Conservation (phyloP, 441 rosid genomes). For the Jatropha multifida region DNA sequence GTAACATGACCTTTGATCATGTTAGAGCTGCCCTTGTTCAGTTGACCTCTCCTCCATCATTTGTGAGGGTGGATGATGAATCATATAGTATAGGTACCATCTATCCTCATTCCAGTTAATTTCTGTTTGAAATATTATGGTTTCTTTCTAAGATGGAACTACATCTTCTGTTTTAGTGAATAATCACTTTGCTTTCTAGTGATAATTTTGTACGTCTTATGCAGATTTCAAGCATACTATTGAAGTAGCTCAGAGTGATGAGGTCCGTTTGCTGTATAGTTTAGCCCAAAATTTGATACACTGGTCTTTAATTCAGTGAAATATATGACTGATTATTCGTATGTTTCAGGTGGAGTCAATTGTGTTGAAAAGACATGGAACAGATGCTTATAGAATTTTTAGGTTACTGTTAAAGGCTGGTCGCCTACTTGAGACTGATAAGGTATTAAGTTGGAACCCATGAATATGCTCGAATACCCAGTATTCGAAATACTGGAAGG, state of each 20-base stretch:
- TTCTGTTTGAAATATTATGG: not conserved
- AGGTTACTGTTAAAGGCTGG: slow-evolving; percentile 56
- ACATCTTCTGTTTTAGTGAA: slow-evolving; percentile 17
- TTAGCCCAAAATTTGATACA: slow-evolving; percentile 13
- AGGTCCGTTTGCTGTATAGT: slow-evolving; percentile 46
- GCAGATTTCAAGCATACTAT: slow-evolving; percentile 72
- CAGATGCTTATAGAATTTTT: slow-evolving; percentile 75
- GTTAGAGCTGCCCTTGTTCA: slow-evolving; percentile 56
- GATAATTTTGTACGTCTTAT: slow-evolving; percentile 21
- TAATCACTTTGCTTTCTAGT: slow-evolving; percentile 14
- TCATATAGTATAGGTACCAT: slow-evolving; percentile 58
- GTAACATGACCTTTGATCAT: slow-evolving; percentile 68
- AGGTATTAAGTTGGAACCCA: slow-evolving; percentile 39
- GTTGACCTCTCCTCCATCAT: slow-evolving; percentile 48
- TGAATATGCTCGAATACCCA: not conserved
- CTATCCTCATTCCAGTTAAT: slow-evolving; percentile 8
- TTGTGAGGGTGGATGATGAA: slow-evolving; percentile 44
- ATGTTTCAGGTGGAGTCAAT: slow-evolving; percentile 65
- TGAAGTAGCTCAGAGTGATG: slow-evolving; percentile 69
- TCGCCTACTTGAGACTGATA: slow-evolving; percentile 67
- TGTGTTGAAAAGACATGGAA: slow-evolving; percentile 69
- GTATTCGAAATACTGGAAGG: not conserved
- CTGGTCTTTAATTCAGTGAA: slow-evolving; percentile 8
- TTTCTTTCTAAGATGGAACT: not conserved
- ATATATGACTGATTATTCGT: slow-evolving; percentile 19